These are phyloP conservation scores for Eutypa lata DNA, from an alignment of 2,329 filamentous ascomycete genomes.

Conservation along the genomic window DNA sequence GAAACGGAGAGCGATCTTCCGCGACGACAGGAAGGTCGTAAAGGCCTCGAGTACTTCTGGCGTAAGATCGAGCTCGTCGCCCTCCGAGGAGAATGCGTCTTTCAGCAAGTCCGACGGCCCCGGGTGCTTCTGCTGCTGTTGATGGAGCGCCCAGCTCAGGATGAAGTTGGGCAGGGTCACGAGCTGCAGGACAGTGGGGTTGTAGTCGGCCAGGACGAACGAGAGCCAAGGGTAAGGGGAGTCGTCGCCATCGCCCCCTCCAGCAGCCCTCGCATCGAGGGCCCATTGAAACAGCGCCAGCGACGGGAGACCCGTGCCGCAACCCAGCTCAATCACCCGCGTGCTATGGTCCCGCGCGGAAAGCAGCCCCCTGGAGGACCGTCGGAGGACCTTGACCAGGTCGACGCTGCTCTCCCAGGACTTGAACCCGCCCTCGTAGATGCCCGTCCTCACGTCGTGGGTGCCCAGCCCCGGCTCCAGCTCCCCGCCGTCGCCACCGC, in stretches of 20 bases:
- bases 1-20: constrained; percentile 58
- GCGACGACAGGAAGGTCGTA: constrained; percentile 44
- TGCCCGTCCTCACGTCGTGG: constrained; percentile 74
- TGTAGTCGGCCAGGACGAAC: constrained; percentile 75
- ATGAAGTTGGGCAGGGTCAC: constrained; percentile 79
- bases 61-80: constrained; percentile 60
- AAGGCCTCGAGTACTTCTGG: constrained; percentile 58
- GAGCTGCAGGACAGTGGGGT: constrained; percentile 71
- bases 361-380: constrained; percentile 34
- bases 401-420: constrained; percentile 87
- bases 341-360: constrained; percentile 31
- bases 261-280: constrained; percentile 32
- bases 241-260: too few relatives aligned
- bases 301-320: constrained; percentile 72
- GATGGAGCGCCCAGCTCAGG: constrained; percentile 61
- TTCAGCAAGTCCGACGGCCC: constrained; percentile 34
- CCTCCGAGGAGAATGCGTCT: constrained; percentile 41
- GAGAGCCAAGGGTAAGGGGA: constrained; percentile 35
- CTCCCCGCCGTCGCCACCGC: constrained; percentile 39
- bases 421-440: constrained; percentile 87
- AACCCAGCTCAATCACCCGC: constrained; percentile 65
- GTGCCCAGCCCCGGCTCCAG: constrained; percentile 52
- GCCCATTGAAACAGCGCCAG: constrained; percentile 67
- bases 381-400: constrained; percentile 64
- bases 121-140: constrained; percentile 39